Percentiles rank a stretch among this genome's conserved stretches.
These are phyloP conservation scores for Cladosporium phlei DNA, from an alignment of 2,329 filamentous ascomycete genomes.

Conservation along the genomic window DNA sequence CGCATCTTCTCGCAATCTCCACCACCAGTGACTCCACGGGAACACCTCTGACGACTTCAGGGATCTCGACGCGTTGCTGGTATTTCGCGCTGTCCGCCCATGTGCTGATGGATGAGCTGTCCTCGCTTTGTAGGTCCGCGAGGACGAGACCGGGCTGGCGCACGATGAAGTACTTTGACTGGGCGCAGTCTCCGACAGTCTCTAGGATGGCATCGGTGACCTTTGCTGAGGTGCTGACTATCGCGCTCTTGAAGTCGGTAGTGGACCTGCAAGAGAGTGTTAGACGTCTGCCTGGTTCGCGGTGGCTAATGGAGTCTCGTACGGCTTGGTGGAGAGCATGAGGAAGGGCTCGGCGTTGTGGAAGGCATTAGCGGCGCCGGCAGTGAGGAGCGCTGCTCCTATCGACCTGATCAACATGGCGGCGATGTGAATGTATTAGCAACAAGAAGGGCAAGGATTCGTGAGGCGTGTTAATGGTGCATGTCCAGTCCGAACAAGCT, in stretches of 20 bases:
- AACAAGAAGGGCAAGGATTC: neutral
- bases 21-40: conserved; percentile 40
- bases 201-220: conserved; percentile 32
- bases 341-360: conserved; percentile 85
- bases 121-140: conserved; percentile 53
- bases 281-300: neutral
- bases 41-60: conserved; percentile 50
- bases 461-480: too few species aligned
- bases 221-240: conserved; percentile 25
- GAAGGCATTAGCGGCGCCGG: conserved; percentile 60
- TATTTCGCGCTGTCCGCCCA: neutral
- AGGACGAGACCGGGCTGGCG: conserved; percentile 70
- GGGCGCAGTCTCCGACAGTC: conserved; percentile 40
- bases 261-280: neutral
- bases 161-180: conserved; percentile 63
- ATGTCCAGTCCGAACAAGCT: conserved; percentile 3
- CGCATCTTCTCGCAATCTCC: conserved; percentile 44
- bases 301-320: conserved; percentile 26
- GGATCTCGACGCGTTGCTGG: conserved; percentile 37
- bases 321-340: conserved; percentile 80
- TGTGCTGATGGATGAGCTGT: neutral
- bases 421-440: conserved; percentile 1
- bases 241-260: conserved; percentile 19
- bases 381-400: conserved; percentile 23
- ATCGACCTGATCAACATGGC: conserved; percentile 23